phyloP scores from a whole-genome alignment of 768 basidiomycete genomes.

The Lactarius deliciosus region DNA sequence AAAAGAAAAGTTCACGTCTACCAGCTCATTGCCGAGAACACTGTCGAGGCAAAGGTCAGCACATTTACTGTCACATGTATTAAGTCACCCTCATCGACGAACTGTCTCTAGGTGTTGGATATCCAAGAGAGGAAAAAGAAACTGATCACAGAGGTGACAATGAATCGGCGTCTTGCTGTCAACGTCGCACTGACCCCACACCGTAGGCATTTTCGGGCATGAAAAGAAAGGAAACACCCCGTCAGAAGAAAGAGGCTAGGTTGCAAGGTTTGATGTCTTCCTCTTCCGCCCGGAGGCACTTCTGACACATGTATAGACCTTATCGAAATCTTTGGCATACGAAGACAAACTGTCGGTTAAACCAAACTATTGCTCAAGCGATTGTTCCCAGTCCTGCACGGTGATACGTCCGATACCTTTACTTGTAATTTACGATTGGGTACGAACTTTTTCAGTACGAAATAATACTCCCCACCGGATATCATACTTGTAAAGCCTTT shows the following conservation, averaged over 20 bases:
- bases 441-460: no score
- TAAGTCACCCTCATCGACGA: not conserved
- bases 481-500: not conserved
- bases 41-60: conserved; percentile 77
- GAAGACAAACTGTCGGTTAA: conserved; percentile 13
- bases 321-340: conserved; percentile 27
- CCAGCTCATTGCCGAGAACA: conserved; percentile 86
- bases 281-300: not conserved
- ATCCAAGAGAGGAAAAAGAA: conserved; percentile 86
- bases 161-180: not conserved
- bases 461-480: not conserved
- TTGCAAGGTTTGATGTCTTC: conserved; percentile 58
- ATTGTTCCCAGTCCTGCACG: no score
- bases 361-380: not conserved
- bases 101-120: conserved; percentile 58
- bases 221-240: conserved; percentile 68
- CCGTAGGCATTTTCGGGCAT: conserved; percentile 82
- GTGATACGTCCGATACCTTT: not conserved
- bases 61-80: not conserved
- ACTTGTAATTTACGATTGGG: not conserved
- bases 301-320: conserved; percentile 21
- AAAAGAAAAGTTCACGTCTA: conserved; percentile 82
- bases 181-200: not conserved
- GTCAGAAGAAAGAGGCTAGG: conserved; percentile 77
- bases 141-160: conserved; percentile 62